Evolutionary conservation across 176 grass and related monocot species (phyloP).

Genomic region (Zea mays): DNA sequence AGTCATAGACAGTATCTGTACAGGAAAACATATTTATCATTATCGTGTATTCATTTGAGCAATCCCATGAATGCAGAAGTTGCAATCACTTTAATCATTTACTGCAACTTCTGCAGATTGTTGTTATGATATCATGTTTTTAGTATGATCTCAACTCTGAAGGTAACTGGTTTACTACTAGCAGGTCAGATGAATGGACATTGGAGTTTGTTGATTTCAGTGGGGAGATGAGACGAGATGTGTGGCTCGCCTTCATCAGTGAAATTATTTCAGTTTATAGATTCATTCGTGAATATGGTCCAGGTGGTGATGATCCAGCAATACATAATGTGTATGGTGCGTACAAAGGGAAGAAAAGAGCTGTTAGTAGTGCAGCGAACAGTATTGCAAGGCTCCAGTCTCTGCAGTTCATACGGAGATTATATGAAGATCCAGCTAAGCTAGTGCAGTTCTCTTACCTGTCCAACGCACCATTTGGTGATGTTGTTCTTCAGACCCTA

Average conservation of each 20-base stretch:
- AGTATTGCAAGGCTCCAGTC: conserved; percentile 91
- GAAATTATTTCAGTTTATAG: conserved; percentile 87
- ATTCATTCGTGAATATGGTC: conserved; percentile 83
- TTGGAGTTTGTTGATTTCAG: conserved; percentile 99
- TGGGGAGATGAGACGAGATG: conserved; percentile 86
- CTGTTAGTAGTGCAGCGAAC: conserved; percentile 70
- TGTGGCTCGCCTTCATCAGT: conserved; percentile 82
- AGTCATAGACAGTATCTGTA: background rate
- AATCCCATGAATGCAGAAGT: conserved; percentile 8
- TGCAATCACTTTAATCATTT: conserved; percentile 31
- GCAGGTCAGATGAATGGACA: conserved; percentile 80
- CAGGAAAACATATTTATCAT: conserved; percentile 27
- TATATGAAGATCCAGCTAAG: conserved; percentile 81
- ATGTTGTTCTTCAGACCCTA: conserved; percentile 83
- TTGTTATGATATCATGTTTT: conserved; percentile 33
- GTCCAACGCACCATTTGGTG: conserved; percentile 61
- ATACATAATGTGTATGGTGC: conserved; percentile 84
- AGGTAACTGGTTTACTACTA: conserved; percentile 38
- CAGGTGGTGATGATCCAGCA: conserved; percentile 68
- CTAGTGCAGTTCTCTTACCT: conserved; percentile 90
- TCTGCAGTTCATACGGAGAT: conserved; percentile 82
- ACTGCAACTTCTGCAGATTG: background rate
- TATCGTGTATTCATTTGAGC: conserved; percentile 7
- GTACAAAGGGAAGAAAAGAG: conserved; percentile 73
- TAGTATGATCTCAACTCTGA: background rate